Percentiles rank a stretch among this genome's conserved stretches.
These are phyloP conservation scores for Neurospora hispaniola DNA, from an alignment of 495 filamentous ascomycete species.

Conservation along the genomic window DNA sequence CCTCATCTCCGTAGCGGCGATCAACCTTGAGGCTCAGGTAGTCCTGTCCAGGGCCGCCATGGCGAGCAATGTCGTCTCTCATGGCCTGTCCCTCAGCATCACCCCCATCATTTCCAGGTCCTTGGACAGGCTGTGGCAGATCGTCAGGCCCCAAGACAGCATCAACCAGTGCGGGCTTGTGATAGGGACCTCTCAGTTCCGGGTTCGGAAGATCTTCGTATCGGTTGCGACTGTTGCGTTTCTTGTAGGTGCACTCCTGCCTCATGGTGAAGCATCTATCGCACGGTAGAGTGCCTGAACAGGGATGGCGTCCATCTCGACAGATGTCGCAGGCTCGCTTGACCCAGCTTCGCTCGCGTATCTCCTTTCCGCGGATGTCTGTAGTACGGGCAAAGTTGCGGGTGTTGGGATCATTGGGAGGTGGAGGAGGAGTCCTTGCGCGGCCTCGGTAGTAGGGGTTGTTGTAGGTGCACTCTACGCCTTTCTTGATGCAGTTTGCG, in stretches of 20 bases:
- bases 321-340: slow-evolving; percentile 15
- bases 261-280: slow-evolving; percentile 10
- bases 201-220: background rate
- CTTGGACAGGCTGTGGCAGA: background rate
- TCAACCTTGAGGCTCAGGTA: slow-evolving; percentile 4
- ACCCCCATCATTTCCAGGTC: background rate
- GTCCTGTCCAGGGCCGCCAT: background rate
- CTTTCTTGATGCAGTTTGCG: slow-evolving; percentile 8
- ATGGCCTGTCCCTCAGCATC: background rate
- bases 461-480: slow-evolving; percentile 11
- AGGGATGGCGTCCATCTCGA: slow-evolving; percentile 2
- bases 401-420: slow-evolving; percentile 4
- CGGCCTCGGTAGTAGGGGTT: slow-evolving; percentile 8
- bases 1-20: slow-evolving; percentile 10
- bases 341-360: slow-evolving; percentile 11
- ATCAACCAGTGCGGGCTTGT: background rate
- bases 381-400: slow-evolving; percentile 4
- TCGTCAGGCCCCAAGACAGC: background rate
- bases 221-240: background rate
- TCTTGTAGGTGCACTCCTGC: slow-evolving; percentile 13
- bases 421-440: slow-evolving; percentile 11
- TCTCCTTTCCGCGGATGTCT: slow-evolving; percentile 5
- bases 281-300: slow-evolving; percentile 14
- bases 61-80: background rate
- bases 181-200: background rate